These are phyloP conservation scores for Detonula confervacea DNA, from an alignment of 352 stramenopile genomes.

Conservation along the genomic window DNA sequence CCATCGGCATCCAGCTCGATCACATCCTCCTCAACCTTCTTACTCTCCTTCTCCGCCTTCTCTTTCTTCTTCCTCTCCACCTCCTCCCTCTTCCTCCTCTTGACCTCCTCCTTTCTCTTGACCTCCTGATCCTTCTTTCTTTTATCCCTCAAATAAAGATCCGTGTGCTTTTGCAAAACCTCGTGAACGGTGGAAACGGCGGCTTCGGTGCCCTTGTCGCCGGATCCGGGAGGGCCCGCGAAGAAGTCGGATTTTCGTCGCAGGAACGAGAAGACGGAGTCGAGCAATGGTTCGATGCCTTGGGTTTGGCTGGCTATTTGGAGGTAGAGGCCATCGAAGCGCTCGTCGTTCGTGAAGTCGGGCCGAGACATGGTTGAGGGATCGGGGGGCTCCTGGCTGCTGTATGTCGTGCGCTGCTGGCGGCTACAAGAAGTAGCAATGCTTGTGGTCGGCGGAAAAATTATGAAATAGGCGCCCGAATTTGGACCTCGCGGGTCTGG, in stretches of 20 bases:
- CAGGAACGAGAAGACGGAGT: conserved; percentile 96
- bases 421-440: too few species aligned
- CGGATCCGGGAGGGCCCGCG: conserved; percentile 85
- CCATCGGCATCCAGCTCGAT: conserved; percentile 48
- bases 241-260: conserved; percentile 99
- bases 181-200: conserved; percentile 87
- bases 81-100: conserved; percentile 3
- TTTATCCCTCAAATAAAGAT: conserved; percentile 35
- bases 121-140: conserved; percentile 13
- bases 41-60: conserved; percentile 15
- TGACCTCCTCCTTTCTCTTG: background rate
- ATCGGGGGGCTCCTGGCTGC: too few species aligned
- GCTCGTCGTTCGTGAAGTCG: conserved; percentile 84
- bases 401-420: too few species aligned
- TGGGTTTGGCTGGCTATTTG: conserved; percentile 95
- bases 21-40: conserved; percentile 35
- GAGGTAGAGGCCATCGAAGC: conserved; percentile 96
- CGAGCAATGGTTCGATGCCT: conserved; percentile 97
- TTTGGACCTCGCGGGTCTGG: too few species aligned
- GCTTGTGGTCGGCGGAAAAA: too few species aligned
- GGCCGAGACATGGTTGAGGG: too few species aligned
- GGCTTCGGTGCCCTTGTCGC: conserved; percentile 9
- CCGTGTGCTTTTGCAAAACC: conserved; percentile 91
- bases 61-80: background rate
- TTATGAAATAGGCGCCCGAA: too few species aligned